A percentile compares a stretch with the other conserved stretches of the same genome.
Conservation (phyloP, 225 moss, liverwort and hornwort species). For the Pleurozium schreberi region DNA sequence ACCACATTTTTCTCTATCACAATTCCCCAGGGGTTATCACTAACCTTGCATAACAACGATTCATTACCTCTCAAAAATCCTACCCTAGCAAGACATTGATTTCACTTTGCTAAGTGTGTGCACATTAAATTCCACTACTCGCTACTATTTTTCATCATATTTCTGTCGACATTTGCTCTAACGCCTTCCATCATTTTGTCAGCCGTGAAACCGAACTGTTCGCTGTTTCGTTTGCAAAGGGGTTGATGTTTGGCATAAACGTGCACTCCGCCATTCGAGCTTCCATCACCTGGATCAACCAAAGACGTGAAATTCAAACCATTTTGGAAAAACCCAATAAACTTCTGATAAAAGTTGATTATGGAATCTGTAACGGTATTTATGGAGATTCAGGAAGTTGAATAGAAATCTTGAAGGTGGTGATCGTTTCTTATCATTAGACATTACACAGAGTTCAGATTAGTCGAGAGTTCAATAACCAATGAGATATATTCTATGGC, state of each 20-base stretch:
- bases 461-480: background rate
- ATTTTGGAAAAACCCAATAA: background rate
- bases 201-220: slow-evolving; percentile 34
- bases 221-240: slow-evolving; percentile 2
- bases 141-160: background rate
- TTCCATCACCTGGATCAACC: slow-evolving; percentile 49
- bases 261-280: slow-evolving; percentile 81
- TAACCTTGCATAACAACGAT: background rate
- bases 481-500: background rate
- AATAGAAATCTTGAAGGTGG: background rate
- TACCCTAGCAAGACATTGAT: background rate
- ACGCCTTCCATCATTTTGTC: background rate
- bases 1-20: background rate
- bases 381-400: background rate
- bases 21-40: background rate
- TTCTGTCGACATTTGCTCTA: background rate
- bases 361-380: background rate
- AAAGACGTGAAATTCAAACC: background rate
- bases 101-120: background rate
- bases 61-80: background rate
- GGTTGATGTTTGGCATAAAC: slow-evolving; percentile 73
- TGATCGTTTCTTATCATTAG: background rate
- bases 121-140: background rate
- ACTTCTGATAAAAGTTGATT: background rate
- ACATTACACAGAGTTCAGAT: background rate